phyloP scores from a whole-genome alignment of 2,329 filamentous ascomycete genomes.

The Colletotrichum lupini region DNA sequence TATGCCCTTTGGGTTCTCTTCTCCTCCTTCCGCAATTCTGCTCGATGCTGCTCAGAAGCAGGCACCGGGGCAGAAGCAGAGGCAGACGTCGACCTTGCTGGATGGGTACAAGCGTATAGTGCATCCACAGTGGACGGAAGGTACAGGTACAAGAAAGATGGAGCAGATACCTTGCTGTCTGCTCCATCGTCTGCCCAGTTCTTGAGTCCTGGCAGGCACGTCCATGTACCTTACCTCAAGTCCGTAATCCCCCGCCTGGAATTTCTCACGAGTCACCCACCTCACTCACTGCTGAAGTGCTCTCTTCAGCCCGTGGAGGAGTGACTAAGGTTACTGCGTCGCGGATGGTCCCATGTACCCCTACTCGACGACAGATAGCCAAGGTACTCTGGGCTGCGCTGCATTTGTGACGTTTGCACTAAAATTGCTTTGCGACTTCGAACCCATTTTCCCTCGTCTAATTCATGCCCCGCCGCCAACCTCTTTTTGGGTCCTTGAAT shows the following conservation, averaged over 20 bases:
- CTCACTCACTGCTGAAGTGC: neutral
- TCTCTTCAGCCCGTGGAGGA: neutral
- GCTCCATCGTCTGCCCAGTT: constrained; percentile 1
- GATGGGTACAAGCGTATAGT: neutral
- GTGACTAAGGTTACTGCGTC: neutral
- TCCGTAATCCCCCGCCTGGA: too few relatives aligned
- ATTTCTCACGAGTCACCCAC: too few relatives aligned
- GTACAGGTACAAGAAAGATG: neutral
- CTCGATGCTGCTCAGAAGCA: neutral
- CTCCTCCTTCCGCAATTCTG: neutral
- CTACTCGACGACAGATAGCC: neutral
- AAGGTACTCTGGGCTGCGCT: constrained; percentile 1
- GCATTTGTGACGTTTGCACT: constrained; percentile 34
- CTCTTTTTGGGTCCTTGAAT: neutral
- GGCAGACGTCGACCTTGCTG: neutral
- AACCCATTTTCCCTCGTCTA: constrained; percentile 22
- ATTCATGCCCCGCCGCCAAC: constrained; percentile 19
- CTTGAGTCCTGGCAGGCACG: neutral
- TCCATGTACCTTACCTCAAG: neutral
- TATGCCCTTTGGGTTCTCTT: neutral
- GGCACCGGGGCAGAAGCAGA: neutral
- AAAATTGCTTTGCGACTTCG: constrained; percentile 25
- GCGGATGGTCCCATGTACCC: constrained; percentile 3
- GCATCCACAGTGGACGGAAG: neutral
- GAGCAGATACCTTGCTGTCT: neutral